Base-by-base conservation (phyloP, 345 rosid species). In the Aquilaria malaccensis region DNA sequence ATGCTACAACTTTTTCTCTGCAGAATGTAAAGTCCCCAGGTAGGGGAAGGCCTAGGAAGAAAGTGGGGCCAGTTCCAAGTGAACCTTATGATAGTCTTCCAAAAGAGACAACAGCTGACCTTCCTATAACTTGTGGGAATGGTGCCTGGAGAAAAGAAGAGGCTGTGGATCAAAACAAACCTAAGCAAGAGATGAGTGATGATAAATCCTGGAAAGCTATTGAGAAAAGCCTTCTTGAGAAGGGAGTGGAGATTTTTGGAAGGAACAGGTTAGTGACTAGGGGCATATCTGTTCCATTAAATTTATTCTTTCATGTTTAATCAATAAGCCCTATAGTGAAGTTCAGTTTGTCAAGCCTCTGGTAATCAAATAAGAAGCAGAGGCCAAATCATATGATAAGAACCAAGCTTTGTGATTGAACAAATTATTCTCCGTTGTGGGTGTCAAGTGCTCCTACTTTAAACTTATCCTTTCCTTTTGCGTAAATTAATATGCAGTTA, bases 171-270 rank as follows among this genome's bases (percentile, higher is more conserved):
- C 96, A 83, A 67, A 88, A 75, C 66, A 69, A 52, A 30, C 68
- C 80, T 73, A 81, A 70, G 70, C 78, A 64, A 74, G 89, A 80
- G 67, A 31, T 59, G 55, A 64, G 70, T 72, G 85, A 71, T 74
- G 77, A 72, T 47, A 81, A 71, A 65, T 80, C 86, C 30, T 94
- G 97, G 97, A 86, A 86, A 76, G 74, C 89, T 61, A 72, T 90
- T 63, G 99, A 94, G 69, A 86, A 86, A 80, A 76, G 91, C 76
- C 91, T 94, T 56, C 86, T 82, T 66, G 91, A 86, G 70, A 95
- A 95, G 79, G 97, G 97, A 59, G 72, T 91, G 48, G 91, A 95
- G 80, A 91, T 95, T 68, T 95, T 88, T 80, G 99, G 97, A 58
- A 79, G 86, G 80, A 88, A 91, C 74, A 85, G 96, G 99, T 95